Evolutionary conservation across 2,329 filamentous ascomycete genomes (phyloP).

Genomic region (Sclerotinia borealis): DNA sequence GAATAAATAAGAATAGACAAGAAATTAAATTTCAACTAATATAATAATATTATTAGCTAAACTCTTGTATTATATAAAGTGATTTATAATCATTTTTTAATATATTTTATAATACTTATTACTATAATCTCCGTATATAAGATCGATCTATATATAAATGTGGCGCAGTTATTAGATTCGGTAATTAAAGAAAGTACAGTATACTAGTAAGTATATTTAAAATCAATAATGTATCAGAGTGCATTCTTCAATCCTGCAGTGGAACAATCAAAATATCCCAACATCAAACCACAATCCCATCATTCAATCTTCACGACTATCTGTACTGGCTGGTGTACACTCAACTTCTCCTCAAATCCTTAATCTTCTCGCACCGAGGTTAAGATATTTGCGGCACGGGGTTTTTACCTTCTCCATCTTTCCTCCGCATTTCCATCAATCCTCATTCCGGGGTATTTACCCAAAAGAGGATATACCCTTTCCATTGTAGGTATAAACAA

Average conservation of each 20-base stretch:
- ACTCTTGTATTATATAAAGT: too few species aligned
- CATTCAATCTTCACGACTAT: neutral
- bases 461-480: neutral
- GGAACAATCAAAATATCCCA: neutral
- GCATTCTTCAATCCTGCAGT: neutral
- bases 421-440: slow-evolving; percentile 12
- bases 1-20: too few species aligned
- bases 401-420: slow-evolving; percentile 18
- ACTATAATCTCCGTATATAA: too few species aligned
- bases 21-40: too few species aligned
- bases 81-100: too few species aligned
- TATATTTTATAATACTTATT: too few species aligned
- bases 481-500: neutral
- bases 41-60: too few species aligned
- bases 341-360: neutral
- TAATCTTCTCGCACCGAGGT: neutral
- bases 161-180: too few species aligned
- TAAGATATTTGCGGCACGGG: neutral
- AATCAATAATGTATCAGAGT: neutral
- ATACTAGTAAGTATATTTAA: too few species aligned
- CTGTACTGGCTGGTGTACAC: too few species aligned
- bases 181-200: too few species aligned
- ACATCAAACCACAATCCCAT: neutral
- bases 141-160: too few species aligned
- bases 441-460: slow-evolving; percentile 20